Percentiles rank a stretch among this genome's conserved stretches.
Conservation (phyloP, 768 basidiomycete species). For the Boletellus ananas region DNA sequence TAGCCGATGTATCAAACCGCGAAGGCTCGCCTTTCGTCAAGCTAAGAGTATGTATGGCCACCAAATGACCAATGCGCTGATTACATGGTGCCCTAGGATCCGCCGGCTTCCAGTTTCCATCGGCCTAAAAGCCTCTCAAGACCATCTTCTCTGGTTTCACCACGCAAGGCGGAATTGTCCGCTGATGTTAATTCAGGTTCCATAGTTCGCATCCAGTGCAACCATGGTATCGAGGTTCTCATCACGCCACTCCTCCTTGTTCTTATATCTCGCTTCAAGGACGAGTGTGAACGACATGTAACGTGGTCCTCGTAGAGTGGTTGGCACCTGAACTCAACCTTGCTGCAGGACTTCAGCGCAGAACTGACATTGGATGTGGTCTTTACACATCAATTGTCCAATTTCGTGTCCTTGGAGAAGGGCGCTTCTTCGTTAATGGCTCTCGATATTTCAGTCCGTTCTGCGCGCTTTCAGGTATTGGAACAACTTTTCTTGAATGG, state of each 20-base stretch:
- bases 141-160: conserved; percentile 2
- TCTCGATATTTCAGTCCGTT: conserved; percentile 43
- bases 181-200: neutral
- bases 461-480: conserved; percentile 38
- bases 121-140: neutral
- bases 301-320: conserved; percentile 13
- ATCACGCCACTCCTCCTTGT: conserved; percentile 57
- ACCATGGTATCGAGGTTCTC: conserved; percentile 37
- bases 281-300: conserved; percentile 48
- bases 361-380: conserved; percentile 41
- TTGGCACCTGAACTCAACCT: conserved; percentile 5
- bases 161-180: conserved; percentile 2
- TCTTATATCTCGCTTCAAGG: conserved; percentile 41
- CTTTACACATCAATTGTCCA: conserved; percentile 38
- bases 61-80: neutral
- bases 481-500: conserved; percentile 39
- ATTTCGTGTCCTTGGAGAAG: conserved; percentile 25
- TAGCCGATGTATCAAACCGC: conserved; percentile 39
- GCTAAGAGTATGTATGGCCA: conserved; percentile 36
- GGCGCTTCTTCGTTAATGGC: conserved; percentile 20
- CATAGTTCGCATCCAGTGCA: conserved; percentile 37
- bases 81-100: conserved; percentile 8
- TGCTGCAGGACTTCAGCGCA: conserved; percentile 33
- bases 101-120: conserved; percentile 8
- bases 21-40: conserved; percentile 45